Evolutionary conservation across 78 protist genomes (phyloP), one percentile per base, ranked within the genome.

Genomic region (Isochrysis galbana): DNA sequence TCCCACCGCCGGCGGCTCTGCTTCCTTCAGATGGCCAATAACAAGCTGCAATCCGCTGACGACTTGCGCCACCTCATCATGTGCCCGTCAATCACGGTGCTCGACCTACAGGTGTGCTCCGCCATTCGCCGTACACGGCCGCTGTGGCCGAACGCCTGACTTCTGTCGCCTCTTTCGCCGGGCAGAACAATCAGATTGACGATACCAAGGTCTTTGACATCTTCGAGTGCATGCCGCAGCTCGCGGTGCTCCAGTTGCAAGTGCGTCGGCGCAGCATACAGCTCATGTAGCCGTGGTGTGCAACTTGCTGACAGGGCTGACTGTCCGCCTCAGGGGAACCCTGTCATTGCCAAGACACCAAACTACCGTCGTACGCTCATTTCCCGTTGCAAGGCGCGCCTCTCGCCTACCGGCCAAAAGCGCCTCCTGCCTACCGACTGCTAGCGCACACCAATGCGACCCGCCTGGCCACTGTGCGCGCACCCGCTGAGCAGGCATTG

Each of bases 351-450:
- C 38, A n/a, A 26, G 55, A 89, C 95, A 26, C 36, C n/a, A 34
- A 11, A 72, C 88, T 96, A 96, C 92, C 95, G 98, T 39, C 95
- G 92, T 45, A 87, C 69, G 23, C 1, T 92, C 42, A 21, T 93
- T 67, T 23, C 80, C 7, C 93, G 93, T 32, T 55, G 48, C 89
- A 34, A 41, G n/a, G 77, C 21, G 77, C 77, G 77, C 26, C 39
- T 22, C 26, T 11, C 77, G 19, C 19, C 19, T 54, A 11, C 67
- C 67, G 11, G n/a, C n/a, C 19, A 22, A 54, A 22, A 22, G 11
- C n/a, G 67, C 67, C 67, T 11, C 67, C 19, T 19, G 67, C 67
- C 67, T 54, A 19, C 11, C 67, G 67, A 11, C 67, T 19, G 67
- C n/a, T 22, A n/a, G n/a, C n/a, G n/a, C n/a, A n/a, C n/a, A n/a